A percentile compares a stretch with the other conserved stretches of the same genome.
phyloP scores from a whole-genome alignment of 352 stramenopile species.

The Globisporangium spiculum region DNA sequence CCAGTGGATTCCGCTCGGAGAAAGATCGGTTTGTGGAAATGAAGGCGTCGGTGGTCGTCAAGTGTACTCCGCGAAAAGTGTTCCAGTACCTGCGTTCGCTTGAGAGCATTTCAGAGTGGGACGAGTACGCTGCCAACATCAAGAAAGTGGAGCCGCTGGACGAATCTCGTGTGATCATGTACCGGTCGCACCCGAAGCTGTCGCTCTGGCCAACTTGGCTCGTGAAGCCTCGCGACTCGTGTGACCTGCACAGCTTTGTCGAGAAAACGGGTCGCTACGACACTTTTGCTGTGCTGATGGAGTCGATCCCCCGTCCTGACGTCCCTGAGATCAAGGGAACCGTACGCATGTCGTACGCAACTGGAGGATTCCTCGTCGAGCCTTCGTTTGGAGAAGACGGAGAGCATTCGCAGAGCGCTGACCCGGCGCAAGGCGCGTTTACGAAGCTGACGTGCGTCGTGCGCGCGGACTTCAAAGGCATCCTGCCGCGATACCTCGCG shows the following conservation, averaged over 20 bases:
- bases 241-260: slow-evolving; percentile 77
- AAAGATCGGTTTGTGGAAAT: slow-evolving; percentile 69
- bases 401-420: slow-evolving; percentile 11
- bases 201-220: slow-evolving; percentile 79
- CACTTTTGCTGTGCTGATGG: slow-evolving; percentile 66
- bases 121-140: slow-evolving; percentile 32
- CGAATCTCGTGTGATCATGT: slow-evolving; percentile 61
- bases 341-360: slow-evolving; percentile 72
- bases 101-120: slow-evolving; percentile 41
- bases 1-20: slow-evolving; percentile 19
- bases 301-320: slow-evolving; percentile 63
- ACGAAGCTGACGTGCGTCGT: slow-evolving; percentile 55
- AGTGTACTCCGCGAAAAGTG: slow-evolving; percentile 38
- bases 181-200: slow-evolving; percentile 62
- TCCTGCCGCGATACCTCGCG: slow-evolving; percentile 63
- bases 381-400: slow-evolving; percentile 29
- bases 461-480: slow-evolving; percentile 55
- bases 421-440: slow-evolving; percentile 16
- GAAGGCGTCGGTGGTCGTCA: slow-evolving; percentile 59
- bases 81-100: slow-evolving; percentile 56
- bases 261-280: slow-evolving; percentile 56
- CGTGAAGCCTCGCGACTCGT: slow-evolving; percentile 77
- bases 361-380: slow-evolving; percentile 69
- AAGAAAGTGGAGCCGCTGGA: slow-evolving; percentile 65
- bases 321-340: slow-evolving; percentile 66